A percentile compares a stretch with the other conserved stretches of the same genome.
Conservation (phyloP, 2,329 filamentous ascomycete species). For the Blastomyces percursus region DNA sequence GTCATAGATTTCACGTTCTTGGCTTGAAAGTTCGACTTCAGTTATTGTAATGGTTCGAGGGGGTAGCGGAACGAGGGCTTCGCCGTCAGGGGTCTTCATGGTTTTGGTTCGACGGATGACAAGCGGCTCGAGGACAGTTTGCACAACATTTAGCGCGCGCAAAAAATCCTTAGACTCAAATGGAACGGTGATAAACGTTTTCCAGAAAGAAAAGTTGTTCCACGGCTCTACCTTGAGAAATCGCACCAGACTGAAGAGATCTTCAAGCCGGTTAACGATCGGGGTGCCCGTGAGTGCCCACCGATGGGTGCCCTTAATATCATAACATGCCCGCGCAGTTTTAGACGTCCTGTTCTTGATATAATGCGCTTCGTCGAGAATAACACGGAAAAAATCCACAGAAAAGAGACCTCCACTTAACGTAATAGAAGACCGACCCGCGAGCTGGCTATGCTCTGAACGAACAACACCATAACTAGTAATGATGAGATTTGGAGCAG, state of each 20-base stretch:
- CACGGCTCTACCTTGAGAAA: slow-evolving; percentile 93
- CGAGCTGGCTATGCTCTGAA: slow-evolving; percentile 72
- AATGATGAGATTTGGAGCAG: slow-evolving; percentile 80
- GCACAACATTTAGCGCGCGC: slow-evolving; percentile 86
- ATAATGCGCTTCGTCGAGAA: slow-evolving; percentile 87
- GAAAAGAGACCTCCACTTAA: slow-evolving; percentile 71
- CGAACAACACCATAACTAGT: slow-evolving; percentile 89
- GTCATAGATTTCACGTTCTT: slow-evolving; percentile 85
- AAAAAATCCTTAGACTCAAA: slow-evolving; percentile 95
- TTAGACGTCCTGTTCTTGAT: slow-evolving; percentile 90
- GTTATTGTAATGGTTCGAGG: slow-evolving; percentile 74
- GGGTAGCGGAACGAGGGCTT: slow-evolving; percentile 70
- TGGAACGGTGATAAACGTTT: slow-evolving; percentile 93
- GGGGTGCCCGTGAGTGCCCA: slow-evolving; percentile 94
- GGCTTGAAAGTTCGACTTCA: slow-evolving; percentile 69
- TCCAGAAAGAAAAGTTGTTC: slow-evolving; percentile 99
- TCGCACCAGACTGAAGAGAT: slow-evolving; percentile 82
- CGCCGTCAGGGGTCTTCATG: slow-evolving; percentile 87
- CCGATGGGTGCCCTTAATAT: slow-evolving; percentile 70
- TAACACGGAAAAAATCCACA: slow-evolving; percentile 85
- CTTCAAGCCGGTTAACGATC: slow-evolving; percentile 91
- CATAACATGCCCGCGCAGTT: slow-evolving; percentile 89
- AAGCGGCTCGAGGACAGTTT: slow-evolving; percentile 91
- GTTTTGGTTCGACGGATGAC: slow-evolving; percentile 92
- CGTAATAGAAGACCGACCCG: slow-evolving; percentile 46